These are phyloP conservation scores for Fusarium udum DNA, from an alignment of 2,329 filamentous ascomycete genomes.

Conservation along the genomic window DNA sequence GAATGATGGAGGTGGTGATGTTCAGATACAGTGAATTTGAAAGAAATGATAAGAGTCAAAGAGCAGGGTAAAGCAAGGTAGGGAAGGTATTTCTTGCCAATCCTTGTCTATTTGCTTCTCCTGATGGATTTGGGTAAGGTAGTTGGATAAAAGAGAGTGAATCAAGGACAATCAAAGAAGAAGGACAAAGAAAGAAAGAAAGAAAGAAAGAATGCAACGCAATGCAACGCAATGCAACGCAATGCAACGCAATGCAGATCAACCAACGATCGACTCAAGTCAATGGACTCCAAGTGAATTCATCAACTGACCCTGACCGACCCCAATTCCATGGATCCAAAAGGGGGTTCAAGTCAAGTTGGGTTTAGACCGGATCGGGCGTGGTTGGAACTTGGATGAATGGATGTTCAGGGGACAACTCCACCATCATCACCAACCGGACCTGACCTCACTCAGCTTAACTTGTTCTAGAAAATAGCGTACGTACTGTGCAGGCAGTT, in stretches of 20 bases:
- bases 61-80: slow-evolving; percentile 14
- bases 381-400: neutral
- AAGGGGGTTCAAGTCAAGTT: slow-evolving; percentile 42
- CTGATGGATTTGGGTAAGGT: neutral
- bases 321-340: slow-evolving; percentile 28
- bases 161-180: slow-evolving; percentile 8
- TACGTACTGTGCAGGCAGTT: slow-evolving; percentile 28
- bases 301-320: slow-evolving; percentile 12
- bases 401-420: slow-evolving; percentile 26
- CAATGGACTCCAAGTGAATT: slow-evolving; percentile 19
- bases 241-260: slow-evolving; percentile 18
- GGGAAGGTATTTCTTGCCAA: neutral
- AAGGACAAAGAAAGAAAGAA: neutral
- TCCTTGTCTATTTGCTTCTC: neutral
- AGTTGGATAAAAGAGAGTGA: neutral
- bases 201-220: neutral
- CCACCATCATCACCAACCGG: slow-evolving; percentile 24
- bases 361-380: slow-evolving; percentile 33
- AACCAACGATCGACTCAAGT: slow-evolving; percentile 27
- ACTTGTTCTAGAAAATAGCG: slow-evolving; percentile 29
- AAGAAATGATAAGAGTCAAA: neutral
- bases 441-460: slow-evolving; percentile 2
- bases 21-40: slow-evolving; percentile 24
- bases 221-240: slow-evolving; percentile 7
- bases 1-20: neutral